phyloP scores from a whole-genome alignment of 2,329 filamentous ascomycete genomes.

The Torrubiellomyces zombiae region DNA sequence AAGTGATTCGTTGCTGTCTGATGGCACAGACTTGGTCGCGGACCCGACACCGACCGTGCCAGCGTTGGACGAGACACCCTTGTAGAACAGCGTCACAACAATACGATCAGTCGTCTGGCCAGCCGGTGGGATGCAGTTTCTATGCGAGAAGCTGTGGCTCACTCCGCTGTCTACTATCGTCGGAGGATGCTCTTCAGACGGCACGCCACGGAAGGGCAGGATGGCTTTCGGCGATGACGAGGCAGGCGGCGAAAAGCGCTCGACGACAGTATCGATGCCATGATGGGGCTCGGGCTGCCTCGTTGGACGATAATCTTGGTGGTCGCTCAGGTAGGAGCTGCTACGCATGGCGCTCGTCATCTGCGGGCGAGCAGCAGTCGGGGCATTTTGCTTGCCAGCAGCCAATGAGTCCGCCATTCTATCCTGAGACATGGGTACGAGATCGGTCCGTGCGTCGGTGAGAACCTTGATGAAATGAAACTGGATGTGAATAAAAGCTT shows the following conservation, averaged over 20 bases:
- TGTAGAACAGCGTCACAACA: slow-evolving; percentile 49
- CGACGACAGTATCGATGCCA: slow-evolving; percentile 49
- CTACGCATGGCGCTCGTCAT: slow-evolving; percentile 35
- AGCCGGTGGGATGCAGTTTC: slow-evolving; percentile 38
- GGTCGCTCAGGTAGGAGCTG: slow-evolving; percentile 45
- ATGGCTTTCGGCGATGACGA: slow-evolving; percentile 23
- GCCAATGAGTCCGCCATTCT: slow-evolving; percentile 16
- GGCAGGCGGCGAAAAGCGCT: slow-evolving; percentile 28
- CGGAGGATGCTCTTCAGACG: slow-evolving; percentile 39
- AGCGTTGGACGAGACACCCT: slow-evolving; percentile 14
- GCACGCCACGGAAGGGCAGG: slow-evolving; percentile 41
- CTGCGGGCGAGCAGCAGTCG: slow-evolving; percentile 29
- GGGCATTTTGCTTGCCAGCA: slow-evolving; percentile 15
- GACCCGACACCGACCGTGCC: slow-evolving; percentile 12
- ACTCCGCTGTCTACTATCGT: slow-evolving; percentile 45
- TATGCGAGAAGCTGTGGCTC: slow-evolving; percentile 44
- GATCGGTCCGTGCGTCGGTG: not conserved
- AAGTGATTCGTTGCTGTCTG: slow-evolving; percentile 18
- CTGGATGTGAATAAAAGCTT: too few relatives aligned
- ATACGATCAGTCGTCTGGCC: slow-evolving; percentile 33
- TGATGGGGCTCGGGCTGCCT: slow-evolving; percentile 36
- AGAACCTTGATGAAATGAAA: too few relatives aligned
- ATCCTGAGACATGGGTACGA: not conserved
- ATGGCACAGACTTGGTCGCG: slow-evolving; percentile 6
- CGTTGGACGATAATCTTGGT: slow-evolving; percentile 46